Base-by-base conservation (phyloP, 306 rosid species). In the Malus fusca region DNA sequence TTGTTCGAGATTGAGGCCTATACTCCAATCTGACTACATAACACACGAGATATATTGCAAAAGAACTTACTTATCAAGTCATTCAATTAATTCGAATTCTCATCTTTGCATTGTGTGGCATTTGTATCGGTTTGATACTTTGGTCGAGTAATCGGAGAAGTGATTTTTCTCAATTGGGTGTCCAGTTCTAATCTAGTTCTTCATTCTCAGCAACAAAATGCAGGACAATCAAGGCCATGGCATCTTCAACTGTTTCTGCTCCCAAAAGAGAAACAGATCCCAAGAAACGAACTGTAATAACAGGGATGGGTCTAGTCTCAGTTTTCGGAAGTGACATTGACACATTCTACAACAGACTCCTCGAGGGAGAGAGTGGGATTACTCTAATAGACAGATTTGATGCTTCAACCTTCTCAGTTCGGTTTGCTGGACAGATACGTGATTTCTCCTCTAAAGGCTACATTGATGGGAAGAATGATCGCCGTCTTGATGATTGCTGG, bases 331-430 rank as follows among this genome's bases (percentile, higher is more conserved):
- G 69, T 79, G 90, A 84, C 52, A 79, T 90, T 74, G 89, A 82
- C 28, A 58, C 81, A 51, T 82, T 84, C 80, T 89, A 90, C 84
- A 68, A 81, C 80, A 85, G 80, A 37, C 93, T 90, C 60, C 88
- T 90, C 3, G 90, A 87, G 53, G 96, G 96, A 69, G 83, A 85
- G 74, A 90, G 96, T 84, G 96, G 96, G n/a, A 90, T 90, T 71
- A 88, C 87, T 79, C 62, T 75, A 12, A 88, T 91, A 30, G 93
- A 91, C 26, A 80, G 83, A 78, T 91, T 91, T 73, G 93, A 91
- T 78, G 85, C 87, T 59, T 90, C 93, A 66, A 79, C 66, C 14
- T 78, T 82, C 82, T 72, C 93, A 1, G 93, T 88, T 66, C 87
- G 85, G 17, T 84, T 88, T 5, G 90, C 79, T 0, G 89, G 93